Base-by-base conservation (phyloP, 2,329 filamentous ascomycete genomes). In the Penicillium frequentans region DNA sequence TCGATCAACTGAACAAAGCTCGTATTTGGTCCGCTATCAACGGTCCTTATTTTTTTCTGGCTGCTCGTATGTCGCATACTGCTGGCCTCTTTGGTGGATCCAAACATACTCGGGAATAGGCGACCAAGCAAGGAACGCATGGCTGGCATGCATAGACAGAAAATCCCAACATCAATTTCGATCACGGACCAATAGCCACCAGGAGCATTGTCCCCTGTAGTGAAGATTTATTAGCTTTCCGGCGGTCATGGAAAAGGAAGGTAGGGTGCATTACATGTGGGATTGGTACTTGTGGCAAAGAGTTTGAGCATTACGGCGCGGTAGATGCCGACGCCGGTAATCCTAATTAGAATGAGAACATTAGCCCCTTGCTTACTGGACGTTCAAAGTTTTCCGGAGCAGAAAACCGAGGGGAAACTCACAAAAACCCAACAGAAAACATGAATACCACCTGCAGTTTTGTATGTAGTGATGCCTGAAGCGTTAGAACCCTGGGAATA, bases 311-410 rank as follows among this genome's bases (percentile, higher is more conserved):
- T 59, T 16, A 59, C 29, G 10, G 58, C 48, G 49, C 59, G 57
- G 39, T 59, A 59, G 16, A 61, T 57, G 53, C 59, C 56, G 21
- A 61, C 59, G 10, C 56, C 59, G 11, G 59, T 61, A 37, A 61
- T 58, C 19, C 59, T 61, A 10, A 47, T 46, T 21, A 45, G 3
- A 7, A 19, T 8, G n/a, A 48, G 2, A 21, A 24, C 16, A 23
- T 21, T 48, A 33, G 27, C 11, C 11, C 27, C 10, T 23, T 31
- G 14, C 13, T 16, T 16, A 14, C 16, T 9, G 24, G 8, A 26
- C 16, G 8, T n/a, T 46, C 14, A n/a, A 10, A 11, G 0, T 10
- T 10, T 19, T n/a, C 8, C 3, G 6, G 21, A 11, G 16, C 13
- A 23, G 23, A 27, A 39, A 33, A 39, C 21, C 43, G 19, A 53